Evolutionary conservation across 805 yeast genomes (phyloP).

Genomic region (Pichia exigua): DNA sequence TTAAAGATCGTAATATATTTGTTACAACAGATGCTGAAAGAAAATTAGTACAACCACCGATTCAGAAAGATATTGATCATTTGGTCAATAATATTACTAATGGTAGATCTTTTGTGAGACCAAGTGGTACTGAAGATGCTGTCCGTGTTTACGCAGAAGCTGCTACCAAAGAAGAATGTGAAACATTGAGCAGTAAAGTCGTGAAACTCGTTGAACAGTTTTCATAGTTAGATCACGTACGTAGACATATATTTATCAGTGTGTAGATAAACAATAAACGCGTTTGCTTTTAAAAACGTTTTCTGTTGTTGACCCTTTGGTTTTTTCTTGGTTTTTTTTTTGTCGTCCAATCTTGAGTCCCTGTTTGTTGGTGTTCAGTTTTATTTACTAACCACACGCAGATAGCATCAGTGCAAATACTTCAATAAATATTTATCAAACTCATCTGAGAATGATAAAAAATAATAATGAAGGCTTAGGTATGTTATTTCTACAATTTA

Average conservation of each 20-base stretch:
- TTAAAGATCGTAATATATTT: conserved; percentile 71
- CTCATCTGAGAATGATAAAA: background rate
- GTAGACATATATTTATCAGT: background rate
- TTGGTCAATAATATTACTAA: conserved; percentile 38
- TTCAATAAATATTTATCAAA: background rate
- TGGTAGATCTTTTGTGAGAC: conserved; percentile 91
- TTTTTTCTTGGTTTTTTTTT: no score
- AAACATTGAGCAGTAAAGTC: conserved; percentile 36
- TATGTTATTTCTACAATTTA: background rate
- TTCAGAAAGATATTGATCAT: conserved; percentile 67
- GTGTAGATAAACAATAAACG: background rate
- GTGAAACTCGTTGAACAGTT: conserved; percentile 6
- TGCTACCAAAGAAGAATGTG: conserved; percentile 39
- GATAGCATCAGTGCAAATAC: background rate
- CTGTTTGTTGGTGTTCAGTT: background rate
- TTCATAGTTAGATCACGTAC: background rate
- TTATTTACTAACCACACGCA: background rate
- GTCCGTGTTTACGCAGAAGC: conserved; percentile 96
- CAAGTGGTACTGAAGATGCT: conserved; percentile 97
- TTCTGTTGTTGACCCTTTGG: background rate
- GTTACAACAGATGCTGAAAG: conserved; percentile 90
- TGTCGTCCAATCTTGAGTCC: background rate
- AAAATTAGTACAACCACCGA: conserved; percentile 58
- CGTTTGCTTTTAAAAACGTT: background rate
- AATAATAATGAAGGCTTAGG: background rate